Base-by-base conservation (phyloP, 192 early-diverging fungal genomes). In the Linnemannia schmuckeri region DNA sequence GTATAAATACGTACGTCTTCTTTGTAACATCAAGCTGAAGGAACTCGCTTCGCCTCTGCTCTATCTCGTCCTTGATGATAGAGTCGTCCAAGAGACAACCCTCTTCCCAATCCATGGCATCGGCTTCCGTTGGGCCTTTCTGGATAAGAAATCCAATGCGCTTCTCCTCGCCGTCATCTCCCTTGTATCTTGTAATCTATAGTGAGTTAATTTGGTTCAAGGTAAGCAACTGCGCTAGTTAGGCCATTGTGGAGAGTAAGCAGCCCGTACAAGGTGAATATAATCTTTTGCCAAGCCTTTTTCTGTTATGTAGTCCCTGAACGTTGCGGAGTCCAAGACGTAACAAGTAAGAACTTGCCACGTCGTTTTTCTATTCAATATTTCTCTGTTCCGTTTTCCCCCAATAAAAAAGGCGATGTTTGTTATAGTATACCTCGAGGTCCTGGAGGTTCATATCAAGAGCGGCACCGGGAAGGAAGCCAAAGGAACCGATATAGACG, bases 401-500 rank as follows among this genome's bases (percentile, higher is more conserved):
- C 2, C 13, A 35, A 66, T 13, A 5, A 35, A 54, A 37, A 35
- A 20, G 8, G 15, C 22, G 37, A 22, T 12, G 46, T 61, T 77
- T 73, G 75, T 38, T 15, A 5, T 69, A 7, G 30, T 20, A 44
- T 78, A 87, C 89, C 78, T 88, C 79, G 42, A 88, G 72, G 66
- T 90, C 55, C 33, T 90, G 79, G 24, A 90, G 70, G 38, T 80
- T 42, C 61, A 91, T 74, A 17, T 76, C 85, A 2, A 93, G 81
- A 54, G 81, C 72, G 4, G 89, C 92, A 30, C 89, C 89, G 6
- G 89, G 35, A 18, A 91, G 78, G 77, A 91, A 91, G 10, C 92
- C 92, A 82, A 93, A 93, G 54, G 82, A 77, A 3, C 89, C 89
- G 20, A 91, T 82, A 41, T 63, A 69, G n/a, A 91, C 82, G 40